phyloP scores from a whole-genome alignment of 2,329 filamentous ascomycete genomes.

The Corniculantispora saksenae region DNA sequence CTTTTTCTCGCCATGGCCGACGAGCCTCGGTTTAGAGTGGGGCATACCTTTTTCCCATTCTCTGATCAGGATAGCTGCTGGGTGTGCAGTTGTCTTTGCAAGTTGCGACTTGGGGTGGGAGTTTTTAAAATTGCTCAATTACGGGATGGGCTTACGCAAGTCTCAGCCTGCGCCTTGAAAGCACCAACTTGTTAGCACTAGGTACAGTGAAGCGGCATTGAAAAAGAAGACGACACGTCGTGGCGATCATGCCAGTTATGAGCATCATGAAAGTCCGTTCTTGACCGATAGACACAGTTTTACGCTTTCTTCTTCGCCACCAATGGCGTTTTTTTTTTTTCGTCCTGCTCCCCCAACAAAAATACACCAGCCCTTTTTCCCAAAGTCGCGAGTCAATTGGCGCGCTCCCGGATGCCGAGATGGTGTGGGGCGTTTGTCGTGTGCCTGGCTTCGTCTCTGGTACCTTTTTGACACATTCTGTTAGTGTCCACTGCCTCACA shows the following conservation, averaged over 20 bases:
- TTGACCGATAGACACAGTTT: too few relatives aligned
- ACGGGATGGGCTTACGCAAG: not conserved
- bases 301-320: not conserved
- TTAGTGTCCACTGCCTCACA: not conserved
- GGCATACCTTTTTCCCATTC: not conserved
- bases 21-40: constrained; percentile 5
- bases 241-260: too few relatives aligned
- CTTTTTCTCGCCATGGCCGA: too few relatives aligned
- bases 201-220: too few relatives aligned
- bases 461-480: not conserved
- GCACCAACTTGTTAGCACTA: too few relatives aligned
- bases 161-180: not conserved
- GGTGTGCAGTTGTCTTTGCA: not conserved
- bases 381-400: constrained; percentile 12
- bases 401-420: constrained; percentile 17
- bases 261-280: too few relatives aligned
- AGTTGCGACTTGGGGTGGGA: too few relatives aligned
- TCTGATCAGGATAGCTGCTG: not conserved
- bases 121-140: not conserved
- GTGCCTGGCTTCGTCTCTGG: not conserved
- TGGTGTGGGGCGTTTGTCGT: constrained; percentile 17
- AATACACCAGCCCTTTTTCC: not conserved
- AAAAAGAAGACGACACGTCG: too few relatives aligned
- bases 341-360: constrained; percentile 21
- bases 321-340: too few relatives aligned